A percentile compares a stretch with the other conserved stretches of the same genome.
These are phyloP conservation scores for Pyrenophora seminiperda DNA, from an alignment of 2,329 filamentous ascomycete species.

Conservation along the genomic window DNA sequence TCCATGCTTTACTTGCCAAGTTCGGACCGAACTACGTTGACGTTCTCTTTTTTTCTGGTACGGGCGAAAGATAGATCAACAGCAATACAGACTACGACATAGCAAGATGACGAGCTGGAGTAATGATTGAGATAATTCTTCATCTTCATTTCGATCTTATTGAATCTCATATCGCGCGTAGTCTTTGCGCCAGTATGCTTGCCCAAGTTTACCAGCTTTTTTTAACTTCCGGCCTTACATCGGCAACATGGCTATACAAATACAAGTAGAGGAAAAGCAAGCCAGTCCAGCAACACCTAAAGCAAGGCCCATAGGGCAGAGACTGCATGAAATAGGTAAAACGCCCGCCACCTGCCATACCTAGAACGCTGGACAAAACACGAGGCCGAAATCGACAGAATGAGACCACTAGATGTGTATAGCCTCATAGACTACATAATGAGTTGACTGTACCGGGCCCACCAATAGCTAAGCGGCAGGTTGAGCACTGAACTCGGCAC, in stretches of 20 bases:
- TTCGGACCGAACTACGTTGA: too few relatives aligned
- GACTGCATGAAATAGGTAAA: constrained; percentile 12
- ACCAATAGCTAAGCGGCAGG: constrained; percentile 28
- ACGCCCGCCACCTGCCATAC: constrained; percentile 1
- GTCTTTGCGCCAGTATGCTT: neutral
- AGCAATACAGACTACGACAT: too few relatives aligned
- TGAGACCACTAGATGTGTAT: neutral
- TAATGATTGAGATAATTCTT: neutral
- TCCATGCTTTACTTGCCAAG: too few relatives aligned
- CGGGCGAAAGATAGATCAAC: too few relatives aligned
- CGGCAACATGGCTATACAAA: constrained; percentile 13
- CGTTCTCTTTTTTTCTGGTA: too few relatives aligned
- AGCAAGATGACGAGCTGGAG: too few relatives aligned
- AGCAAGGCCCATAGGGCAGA: constrained; percentile 17
- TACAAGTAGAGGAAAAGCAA: constrained; percentile 9
- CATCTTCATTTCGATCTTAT: constrained; percentile 5
- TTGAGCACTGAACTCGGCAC: constrained; percentile 32
- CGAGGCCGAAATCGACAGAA: constrained; percentile 4
- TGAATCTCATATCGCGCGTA: constrained; percentile 8
- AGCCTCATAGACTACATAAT: neutral
- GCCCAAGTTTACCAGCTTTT: constrained; percentile 2
- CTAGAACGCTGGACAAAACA: constrained; percentile 9
- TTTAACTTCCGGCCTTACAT: neutral
- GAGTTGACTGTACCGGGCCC: neutral
- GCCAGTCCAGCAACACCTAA: constrained; percentile 14